These are phyloP conservation scores for Rhizopus microsporus DNA, from an alignment of 371 early-diverging fungal species.

Conservation along the genomic window DNA sequence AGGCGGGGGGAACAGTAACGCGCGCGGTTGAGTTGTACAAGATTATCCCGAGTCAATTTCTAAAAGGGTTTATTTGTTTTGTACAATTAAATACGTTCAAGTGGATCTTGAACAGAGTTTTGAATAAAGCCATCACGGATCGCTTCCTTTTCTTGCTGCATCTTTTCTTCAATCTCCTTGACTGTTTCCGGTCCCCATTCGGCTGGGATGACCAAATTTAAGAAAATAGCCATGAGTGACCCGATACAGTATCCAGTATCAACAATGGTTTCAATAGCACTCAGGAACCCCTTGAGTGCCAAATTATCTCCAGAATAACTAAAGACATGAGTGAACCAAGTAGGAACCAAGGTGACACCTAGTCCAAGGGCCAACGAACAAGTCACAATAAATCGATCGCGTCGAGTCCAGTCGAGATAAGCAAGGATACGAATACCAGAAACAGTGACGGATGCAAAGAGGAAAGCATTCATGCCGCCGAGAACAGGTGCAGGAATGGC, in stretches of 20 bases:
- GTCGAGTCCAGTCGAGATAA: constrained; percentile 64
- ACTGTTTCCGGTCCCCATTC: constrained; percentile 45
- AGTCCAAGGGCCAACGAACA: constrained; percentile 52
- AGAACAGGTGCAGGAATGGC: constrained; percentile 57
- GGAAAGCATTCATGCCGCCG: constrained; percentile 65
- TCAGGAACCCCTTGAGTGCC: constrained; percentile 51
- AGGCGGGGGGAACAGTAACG: background rate
- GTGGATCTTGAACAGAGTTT: constrained; percentile 20
- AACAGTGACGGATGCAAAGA: constrained; percentile 62
- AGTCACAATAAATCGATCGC: constrained; percentile 65
- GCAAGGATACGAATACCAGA: constrained; percentile 68
- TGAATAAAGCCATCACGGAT: constrained; percentile 42
- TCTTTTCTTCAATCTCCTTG: constrained; percentile 33
- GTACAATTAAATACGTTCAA: constrained; percentile 8
- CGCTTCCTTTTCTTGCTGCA: constrained; percentile 30
- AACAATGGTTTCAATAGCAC: constrained; percentile 59
- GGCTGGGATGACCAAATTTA: constrained; percentile 52
- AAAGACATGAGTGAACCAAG: constrained; percentile 62
- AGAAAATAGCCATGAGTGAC: constrained; percentile 51
- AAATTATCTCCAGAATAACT: constrained; percentile 52
- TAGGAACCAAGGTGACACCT: constrained; percentile 56
- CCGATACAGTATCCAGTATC: constrained; percentile 59
- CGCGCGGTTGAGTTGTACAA: constrained; percentile 1
- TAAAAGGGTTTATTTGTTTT: background rate
- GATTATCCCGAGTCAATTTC: constrained; percentile 1